Base-by-base conservation (phyloP, 176 grass and related monocot genomes). In the Oryza brachyantha region DNA sequence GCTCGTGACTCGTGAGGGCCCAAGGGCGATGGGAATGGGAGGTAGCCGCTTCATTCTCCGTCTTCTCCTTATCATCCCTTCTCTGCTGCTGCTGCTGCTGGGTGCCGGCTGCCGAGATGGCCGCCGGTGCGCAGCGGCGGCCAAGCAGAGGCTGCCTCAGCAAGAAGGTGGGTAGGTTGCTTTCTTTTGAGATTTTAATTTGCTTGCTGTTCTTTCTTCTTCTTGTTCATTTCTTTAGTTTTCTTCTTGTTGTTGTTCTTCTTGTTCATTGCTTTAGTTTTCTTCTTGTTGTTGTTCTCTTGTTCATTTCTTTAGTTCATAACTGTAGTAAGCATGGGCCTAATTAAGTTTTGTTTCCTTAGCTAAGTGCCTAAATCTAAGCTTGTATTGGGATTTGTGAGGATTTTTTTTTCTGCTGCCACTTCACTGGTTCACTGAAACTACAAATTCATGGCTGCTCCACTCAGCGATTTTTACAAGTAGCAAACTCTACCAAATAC, bases 111-210 rank as follows among this genome's bases (percentile, higher is more conserved):
- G 59, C 66, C 13, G 58, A 73, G 77, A 82, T 77, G 79, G 85
- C 79, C 72, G 79, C 73, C 46, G 78, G 21, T 78, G 79, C 76
- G 63, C 35, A 28, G 73, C 82, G 70, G 42, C 50, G 52, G 69
- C 35, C 27, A 68, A 82, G 74, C 54, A 61, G 61, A 50, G 66
- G 61, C 82, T 93, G 66, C 82, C 88, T 17, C 21, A 39, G 69
- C 78, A 91, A 78, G 91, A 93, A 93, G 88, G 92, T 94, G 5
- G 5, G 62, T 8, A 39, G 4, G 14, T 36, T 16, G 32, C 1
- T 10, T 10, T 14, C 0, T 14, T 21, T 9, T 58, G 2, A 4
- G 24, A n/a, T 26, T n/a, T 59, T 57, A n/a, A n/a, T n/a, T n/a
- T n/a, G n/a, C n/a, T n/a, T n/a, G n/a, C n/a, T n/a, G n/a, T n/a